Conservation (phyloP, 1,139 yeast genomes). For the Saccharomycopsis hybrid region DNA sequence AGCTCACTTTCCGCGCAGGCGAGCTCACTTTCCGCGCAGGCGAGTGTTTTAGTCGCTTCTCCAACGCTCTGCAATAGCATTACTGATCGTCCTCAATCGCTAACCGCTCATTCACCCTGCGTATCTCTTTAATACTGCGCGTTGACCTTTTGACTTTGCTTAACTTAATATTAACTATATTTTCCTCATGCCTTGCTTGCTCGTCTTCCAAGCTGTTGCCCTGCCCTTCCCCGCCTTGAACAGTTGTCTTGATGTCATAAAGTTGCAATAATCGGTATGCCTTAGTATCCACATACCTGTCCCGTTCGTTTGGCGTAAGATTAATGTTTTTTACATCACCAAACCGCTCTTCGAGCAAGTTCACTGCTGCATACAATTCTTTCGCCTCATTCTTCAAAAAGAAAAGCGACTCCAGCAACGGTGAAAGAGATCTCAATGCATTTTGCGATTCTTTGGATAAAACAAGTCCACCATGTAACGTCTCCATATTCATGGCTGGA, state of each 20-base stretch:
- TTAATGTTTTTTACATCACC: background rate
- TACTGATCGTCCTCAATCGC: slow-evolving; percentile 1
- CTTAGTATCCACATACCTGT: slow-evolving; percentile 18
- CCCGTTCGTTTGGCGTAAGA: slow-evolving; percentile 7
- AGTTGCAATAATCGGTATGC: slow-evolving; percentile 15
- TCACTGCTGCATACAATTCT: slow-evolving; percentile 9
- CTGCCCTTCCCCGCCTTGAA: too few species aligned
- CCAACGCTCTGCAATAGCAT: too few species aligned
- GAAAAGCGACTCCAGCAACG: slow-evolving; percentile 38
- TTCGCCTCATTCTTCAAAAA: slow-evolving; percentile 16
- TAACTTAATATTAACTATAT: background rate
- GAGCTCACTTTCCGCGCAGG: too few species aligned
- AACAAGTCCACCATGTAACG: too few species aligned
- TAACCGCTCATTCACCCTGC: slow-evolving; percentile 6
- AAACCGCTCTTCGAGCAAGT: slow-evolving; percentile 7
- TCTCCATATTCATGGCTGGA: too few species aligned
- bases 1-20: too few species aligned
- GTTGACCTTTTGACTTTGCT: background rate
- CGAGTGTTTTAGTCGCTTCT: background rate
- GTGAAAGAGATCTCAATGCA: slow-evolving; percentile 38
- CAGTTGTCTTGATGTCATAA: slow-evolving; percentile 7
- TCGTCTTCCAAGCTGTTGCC: too few species aligned
- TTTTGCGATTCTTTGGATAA: slow-evolving; percentile 28
- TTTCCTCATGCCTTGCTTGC: too few species aligned
- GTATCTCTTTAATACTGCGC: background rate